Evolutionary conservation across 1,284 basidiomycete species (phyloP), one percentile per base, ranked within the genome.

Genomic region (Puccinia horiana): DNA sequence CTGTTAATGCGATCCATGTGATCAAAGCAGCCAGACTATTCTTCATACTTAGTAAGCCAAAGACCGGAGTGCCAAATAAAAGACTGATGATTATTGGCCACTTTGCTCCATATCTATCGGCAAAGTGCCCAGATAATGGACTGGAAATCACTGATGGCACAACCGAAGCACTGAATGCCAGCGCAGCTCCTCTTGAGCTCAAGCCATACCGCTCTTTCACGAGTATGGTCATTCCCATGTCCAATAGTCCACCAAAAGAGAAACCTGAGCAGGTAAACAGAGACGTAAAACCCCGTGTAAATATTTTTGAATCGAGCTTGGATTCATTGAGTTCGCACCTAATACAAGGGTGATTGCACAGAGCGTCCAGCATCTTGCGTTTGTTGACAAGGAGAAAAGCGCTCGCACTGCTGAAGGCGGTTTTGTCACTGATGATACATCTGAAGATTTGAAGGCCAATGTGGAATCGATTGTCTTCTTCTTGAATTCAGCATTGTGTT

Each of bases 101-200:
- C 47, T 72, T 79, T 5, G 77, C 67, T 11, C 56, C 49, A 35
- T 74, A 63, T 32, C 54, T 56, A 37, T 74, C 79, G 54, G 79
- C 52, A 4, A 47, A 81, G 54, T 63, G 44, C 2, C 79, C 79
- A 11, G 79, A 40, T 18, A 81, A 23, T 2, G 67, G 79, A 49
- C 79, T 81, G 16, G 79, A 72, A n/a, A 63, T 20, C 26, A 81
- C 49, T 35, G 79, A 81, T 12, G 79, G 79, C 0, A 74, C 40
- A 14, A 81, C 61, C 2, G 54, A 69, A 14, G 42, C 79, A n/a
- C 65, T 70, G 65, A 81, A 74, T 4, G 74, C n/a, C 4, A 81
- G 67, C 20, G 20, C 70, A 20, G 79, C 79, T 1, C 65, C 79
- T 49, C 35, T n/a, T 47, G 79, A 63, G 35, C 70, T 74, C 16